Evolutionary conservation across 108 stramenopile species (phyloP).

Genomic region (Conticribra guillardii): DNA sequence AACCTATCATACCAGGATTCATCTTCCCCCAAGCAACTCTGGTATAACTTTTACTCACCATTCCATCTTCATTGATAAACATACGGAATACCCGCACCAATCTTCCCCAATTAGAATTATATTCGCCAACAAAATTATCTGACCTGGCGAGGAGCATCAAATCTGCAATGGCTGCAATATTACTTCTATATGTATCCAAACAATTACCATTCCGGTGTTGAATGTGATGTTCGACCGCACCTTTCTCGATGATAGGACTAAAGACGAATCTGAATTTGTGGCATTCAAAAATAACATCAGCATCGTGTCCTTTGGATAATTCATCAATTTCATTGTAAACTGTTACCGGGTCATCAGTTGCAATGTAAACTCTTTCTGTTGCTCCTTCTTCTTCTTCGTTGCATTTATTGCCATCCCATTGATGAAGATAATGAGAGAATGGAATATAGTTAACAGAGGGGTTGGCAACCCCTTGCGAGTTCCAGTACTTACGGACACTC

Average conservation of each 20-base stretch:
- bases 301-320: constrained; percentile 9
- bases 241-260: neutral
- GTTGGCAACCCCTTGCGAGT: constrained; percentile 11
- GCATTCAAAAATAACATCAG: constrained; percentile 5
- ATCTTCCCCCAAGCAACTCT: no score
- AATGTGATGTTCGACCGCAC: neutral
- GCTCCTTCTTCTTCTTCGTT: neutral
- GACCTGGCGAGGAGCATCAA: constrained; percentile 20
- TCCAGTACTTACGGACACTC: constrained; percentile 37
- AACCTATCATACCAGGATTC: neutral
- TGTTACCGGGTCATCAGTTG: constrained; percentile 31
- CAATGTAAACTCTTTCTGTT: constrained; percentile 24
- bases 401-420: constrained; percentile 13
- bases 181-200: constrained; percentile 15
- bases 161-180: constrained; percentile 28
- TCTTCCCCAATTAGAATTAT: constrained; percentile 35
- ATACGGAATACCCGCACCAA: constrained; percentile 18
- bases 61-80: constrained; percentile 17
- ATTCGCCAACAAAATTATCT: constrained; percentile 29
- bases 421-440: constrained; percentile 25
- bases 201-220: neutral
- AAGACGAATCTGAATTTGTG: neutral
- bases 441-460: constrained; percentile 25
- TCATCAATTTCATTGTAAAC: constrained; percentile 19
- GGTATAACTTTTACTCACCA: no score